Evolutionary conservation across 257 asterid species (phyloP).

Genomic region (Plantago ovata): DNA sequence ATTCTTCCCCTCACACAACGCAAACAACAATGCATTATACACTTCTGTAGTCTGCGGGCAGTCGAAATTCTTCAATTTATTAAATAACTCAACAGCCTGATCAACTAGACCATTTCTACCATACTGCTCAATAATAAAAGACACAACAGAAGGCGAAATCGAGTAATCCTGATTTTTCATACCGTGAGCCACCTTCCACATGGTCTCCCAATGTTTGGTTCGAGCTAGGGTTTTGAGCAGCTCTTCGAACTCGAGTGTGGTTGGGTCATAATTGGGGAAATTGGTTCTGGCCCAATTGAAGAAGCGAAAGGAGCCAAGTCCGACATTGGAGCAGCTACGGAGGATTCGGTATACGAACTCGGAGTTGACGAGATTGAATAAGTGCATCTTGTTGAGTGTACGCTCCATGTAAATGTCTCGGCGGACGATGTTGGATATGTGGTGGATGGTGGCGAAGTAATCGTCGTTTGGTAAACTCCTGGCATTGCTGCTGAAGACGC

Average conservation of each 20-base stretch:
- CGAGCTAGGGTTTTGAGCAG: conserved; percentile 75
- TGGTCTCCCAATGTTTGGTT: conserved; percentile 88
- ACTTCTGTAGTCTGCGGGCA: conserved; percentile 77
- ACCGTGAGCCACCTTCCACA: conserved; percentile 91
- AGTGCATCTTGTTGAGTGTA: conserved; percentile 82
- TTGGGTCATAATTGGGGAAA: conserved; percentile 87
- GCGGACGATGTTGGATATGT: conserved; percentile 88
- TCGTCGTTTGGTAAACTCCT: conserved; percentile 65
- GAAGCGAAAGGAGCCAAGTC: conserved; percentile 91
- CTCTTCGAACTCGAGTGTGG: conserved; percentile 87
- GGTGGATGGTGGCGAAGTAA: conserved; percentile 87
- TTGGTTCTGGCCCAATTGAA: conserved; percentile 89
- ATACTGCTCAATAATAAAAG: conserved; percentile 83
- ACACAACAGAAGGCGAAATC: conserved; percentile 70
- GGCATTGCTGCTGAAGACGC: no score
- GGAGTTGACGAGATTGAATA: conserved; percentile 66
- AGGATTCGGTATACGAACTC: conserved; percentile 85
- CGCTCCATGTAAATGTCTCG: conserved; percentile 87
- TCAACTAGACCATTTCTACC: conserved; percentile 78
- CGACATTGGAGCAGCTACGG: conserved; percentile 68
- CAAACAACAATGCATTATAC: conserved; percentile 79
- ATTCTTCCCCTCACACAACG: conserved; percentile 90
- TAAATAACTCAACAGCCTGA: conserved; percentile 87
- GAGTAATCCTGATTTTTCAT: conserved; percentile 66
- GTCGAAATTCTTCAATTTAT: conserved; percentile 60